Percentiles rank a stretch among this genome's conserved stretches.
These are phyloP conservation scores for Cyclostephanos invisitatus DNA, from an alignment of 108 stramenopile species.

Conservation along the genomic window DNA sequence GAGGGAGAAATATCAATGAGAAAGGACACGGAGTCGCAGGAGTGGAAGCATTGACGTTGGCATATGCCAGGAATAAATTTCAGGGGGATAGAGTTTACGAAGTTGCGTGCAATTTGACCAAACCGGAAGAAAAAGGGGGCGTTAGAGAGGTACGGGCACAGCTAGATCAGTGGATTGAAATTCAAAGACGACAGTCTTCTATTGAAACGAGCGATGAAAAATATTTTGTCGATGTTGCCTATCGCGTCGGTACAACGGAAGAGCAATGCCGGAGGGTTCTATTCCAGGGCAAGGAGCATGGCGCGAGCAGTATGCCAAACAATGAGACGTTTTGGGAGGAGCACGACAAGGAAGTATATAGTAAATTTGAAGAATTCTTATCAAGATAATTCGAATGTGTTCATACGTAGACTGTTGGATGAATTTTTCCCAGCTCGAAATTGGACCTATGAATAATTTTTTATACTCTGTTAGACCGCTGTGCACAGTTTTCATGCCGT, in stretches of 20 bases:
- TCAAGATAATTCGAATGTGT: not conserved
- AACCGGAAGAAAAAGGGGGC: conserved; percentile 51
- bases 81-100: conserved; percentile 53
- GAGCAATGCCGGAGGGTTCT: conserved; percentile 51
- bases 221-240: conserved; percentile 52
- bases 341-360: conserved; percentile 21
- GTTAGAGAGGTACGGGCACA: conserved; percentile 25
- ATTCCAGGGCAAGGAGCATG: conserved; percentile 1
- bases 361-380: conserved; percentile 27
- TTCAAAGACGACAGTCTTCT: not conserved
- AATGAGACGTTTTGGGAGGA: conserved; percentile 21
- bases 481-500: not conserved
- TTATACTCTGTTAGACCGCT: not conserved
- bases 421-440: not conserved
- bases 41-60: conserved; percentile 84
- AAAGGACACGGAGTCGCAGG: conserved; percentile 59
- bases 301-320: not conserved
- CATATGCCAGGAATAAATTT: conserved; percentile 39
- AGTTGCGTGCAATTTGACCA: conserved; percentile 81
- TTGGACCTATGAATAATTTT: not conserved
- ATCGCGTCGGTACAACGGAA: conserved; percentile 69
- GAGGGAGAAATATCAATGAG: conserved; percentile 58
- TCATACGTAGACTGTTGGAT: not conserved
- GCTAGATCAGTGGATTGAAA: conserved; percentile 51
- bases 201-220: not conserved